Conservation (phyloP, 176 grass and related monocot genomes). For the Musa schizocarpa region DNA sequence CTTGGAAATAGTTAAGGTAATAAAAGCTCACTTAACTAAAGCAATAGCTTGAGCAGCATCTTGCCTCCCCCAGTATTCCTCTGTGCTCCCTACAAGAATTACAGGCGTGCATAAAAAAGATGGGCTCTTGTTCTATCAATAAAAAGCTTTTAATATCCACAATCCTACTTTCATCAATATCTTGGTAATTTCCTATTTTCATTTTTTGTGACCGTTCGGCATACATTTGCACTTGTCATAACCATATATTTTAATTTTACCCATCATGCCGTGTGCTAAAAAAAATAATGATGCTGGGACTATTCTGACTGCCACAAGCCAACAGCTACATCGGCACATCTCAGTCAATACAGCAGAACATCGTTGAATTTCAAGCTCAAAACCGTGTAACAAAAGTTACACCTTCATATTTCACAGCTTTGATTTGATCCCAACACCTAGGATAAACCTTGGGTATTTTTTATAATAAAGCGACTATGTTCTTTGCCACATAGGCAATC, state of each 20-base stretch:
- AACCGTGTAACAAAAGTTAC: background rate
- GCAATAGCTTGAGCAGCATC: slow-evolving; percentile 87
- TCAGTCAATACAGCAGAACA: background rate
- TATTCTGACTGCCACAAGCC: background rate
- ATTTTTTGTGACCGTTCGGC: background rate
- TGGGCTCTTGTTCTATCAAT: no score
- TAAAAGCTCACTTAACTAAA: slow-evolving; percentile 35
- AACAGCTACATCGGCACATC: background rate
- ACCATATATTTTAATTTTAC: background rate
- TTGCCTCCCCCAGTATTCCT: slow-evolving; percentile 82
- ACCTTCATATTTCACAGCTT: background rate
- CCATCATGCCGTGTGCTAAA: no score
- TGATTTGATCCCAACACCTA: background rate
- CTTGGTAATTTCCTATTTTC: background rate
- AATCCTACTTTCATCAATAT: background rate
- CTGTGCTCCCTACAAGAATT: slow-evolving; percentile 63
- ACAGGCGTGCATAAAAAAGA: background rate
- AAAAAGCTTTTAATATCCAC: background rate
- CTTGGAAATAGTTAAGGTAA: background rate
- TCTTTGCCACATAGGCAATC: background rate
- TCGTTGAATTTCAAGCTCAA: background rate
- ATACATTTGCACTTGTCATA: background rate
- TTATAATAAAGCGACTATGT: background rate
- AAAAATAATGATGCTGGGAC: background rate
- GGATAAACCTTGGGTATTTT: background rate